Evolutionary conservation across 257 asterid genomes (phyloP).

Genomic region (Nicotiana tabacum): DNA sequence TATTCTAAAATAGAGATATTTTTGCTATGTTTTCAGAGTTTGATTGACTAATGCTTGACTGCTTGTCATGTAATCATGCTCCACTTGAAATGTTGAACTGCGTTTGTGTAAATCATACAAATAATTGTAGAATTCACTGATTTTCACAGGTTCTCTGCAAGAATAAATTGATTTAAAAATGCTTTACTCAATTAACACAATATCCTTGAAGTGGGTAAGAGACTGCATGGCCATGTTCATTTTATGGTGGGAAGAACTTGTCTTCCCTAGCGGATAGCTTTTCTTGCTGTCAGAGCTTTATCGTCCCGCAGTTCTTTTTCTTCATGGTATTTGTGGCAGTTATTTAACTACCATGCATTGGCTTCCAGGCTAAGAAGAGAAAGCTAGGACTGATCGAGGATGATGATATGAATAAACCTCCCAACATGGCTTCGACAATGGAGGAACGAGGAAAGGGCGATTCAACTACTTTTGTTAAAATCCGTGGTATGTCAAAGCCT

Average conservation of each 20-base stretch:
- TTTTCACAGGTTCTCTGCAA: neutral
- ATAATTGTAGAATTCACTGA: neutral
- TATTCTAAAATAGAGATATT: neutral
- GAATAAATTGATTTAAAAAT: neutral
- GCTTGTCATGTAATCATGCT: neutral
- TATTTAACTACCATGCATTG: neutral
- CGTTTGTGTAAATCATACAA: neutral
- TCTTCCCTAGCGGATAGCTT: neutral
- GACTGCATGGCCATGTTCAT: neutral
- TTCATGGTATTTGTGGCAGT: neutral
- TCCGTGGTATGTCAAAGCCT: conserved; percentile 38
- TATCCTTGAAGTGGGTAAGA: neutral
- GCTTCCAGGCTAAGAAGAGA: conserved; percentile 59
- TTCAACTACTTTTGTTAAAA: conserved; percentile 28
- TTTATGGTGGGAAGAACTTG: neutral
- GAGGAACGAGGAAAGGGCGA: conserved; percentile 28
- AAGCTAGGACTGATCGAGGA: conserved; percentile 75
- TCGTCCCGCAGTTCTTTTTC: neutral
- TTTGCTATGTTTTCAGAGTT: neutral
- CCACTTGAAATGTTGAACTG: neutral
- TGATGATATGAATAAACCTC: conserved; percentile 28
- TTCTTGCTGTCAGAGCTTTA: neutral
- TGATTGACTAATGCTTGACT: neutral
- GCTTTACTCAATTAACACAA: neutral
- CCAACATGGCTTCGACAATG: conserved; percentile 24